phyloP scores from a whole-genome alignment of 345 rosid genomes.

The Erysimum cheiranthoides region DNA sequence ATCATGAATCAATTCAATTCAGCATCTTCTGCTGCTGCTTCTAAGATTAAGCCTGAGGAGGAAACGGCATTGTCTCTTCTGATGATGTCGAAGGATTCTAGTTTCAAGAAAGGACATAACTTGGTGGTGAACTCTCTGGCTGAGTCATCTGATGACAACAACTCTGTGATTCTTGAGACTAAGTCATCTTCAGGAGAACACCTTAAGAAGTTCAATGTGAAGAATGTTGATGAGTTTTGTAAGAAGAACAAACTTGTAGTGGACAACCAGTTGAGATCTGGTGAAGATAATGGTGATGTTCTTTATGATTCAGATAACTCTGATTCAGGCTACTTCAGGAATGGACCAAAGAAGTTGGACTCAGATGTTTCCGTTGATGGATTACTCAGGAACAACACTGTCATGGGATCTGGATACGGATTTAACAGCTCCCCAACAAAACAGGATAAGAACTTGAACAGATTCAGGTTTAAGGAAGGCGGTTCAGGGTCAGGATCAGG shows the following conservation, averaged over 20 bases:
- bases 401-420: slow-evolving; percentile 49
- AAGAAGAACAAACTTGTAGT: slow-evolving; percentile 43
- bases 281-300: slow-evolving; percentile 37
- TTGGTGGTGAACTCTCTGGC: slow-evolving; percentile 51
- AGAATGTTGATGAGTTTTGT: slow-evolving; percentile 43
- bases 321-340: slow-evolving; percentile 73
- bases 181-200: slow-evolving; percentile 65
- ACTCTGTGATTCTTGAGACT: slow-evolving; percentile 68
- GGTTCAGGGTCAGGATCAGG: slow-evolving; percentile 35
- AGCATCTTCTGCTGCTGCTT: slow-evolving; percentile 50
- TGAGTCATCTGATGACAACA: slow-evolving; percentile 75
- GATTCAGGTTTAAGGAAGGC: slow-evolving; percentile 40
- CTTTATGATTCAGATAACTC: slow-evolving; percentile 57
- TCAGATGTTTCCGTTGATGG: slow-evolving; percentile 63
- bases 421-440: slow-evolving; percentile 48
- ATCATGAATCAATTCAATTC: slow-evolving; percentile 45
- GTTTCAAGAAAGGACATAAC: slow-evolving; percentile 54
- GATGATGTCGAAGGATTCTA: slow-evolving; percentile 84
- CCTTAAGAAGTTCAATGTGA: slow-evolving; percentile 48
- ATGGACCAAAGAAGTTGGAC: slow-evolving; percentile 67
- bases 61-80: slow-evolving; percentile 80
- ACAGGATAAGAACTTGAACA: slow-evolving; percentile 50
- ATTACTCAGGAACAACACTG: slow-evolving; percentile 49
- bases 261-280: slow-evolving; percentile 43
- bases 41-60: slow-evolving; percentile 79